A percentile compares a stretch with the other conserved stretches of the same genome.
Evolutionary conservation across 768 basidiomycete genomes (phyloP).

Genomic region (Astraeus odoratus): DNA sequence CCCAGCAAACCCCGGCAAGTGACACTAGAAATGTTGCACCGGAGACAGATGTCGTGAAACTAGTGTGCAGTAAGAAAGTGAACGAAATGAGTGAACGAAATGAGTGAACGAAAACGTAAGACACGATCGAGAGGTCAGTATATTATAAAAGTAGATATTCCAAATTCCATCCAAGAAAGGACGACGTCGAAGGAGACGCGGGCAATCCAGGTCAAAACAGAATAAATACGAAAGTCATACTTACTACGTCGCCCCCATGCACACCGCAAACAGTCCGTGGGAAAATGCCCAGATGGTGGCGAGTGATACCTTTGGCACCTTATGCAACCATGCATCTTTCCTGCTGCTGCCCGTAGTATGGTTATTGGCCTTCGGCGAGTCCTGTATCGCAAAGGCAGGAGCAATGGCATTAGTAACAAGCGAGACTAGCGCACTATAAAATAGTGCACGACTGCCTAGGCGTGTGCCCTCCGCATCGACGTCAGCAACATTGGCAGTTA

Average conservation of each 20-base stretch:
- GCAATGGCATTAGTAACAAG: slow-evolving; percentile 56
- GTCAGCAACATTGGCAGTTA: slow-evolving; percentile 22
- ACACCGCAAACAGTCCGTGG: slow-evolving; percentile 59
- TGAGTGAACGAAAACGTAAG: no score
- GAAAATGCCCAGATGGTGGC: slow-evolving; percentile 68
- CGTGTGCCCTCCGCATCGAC: slow-evolving; percentile 69
- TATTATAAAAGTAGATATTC: no score
- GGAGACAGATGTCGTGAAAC: slow-evolving; percentile 61
- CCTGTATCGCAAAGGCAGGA: slow-evolving; percentile 10
- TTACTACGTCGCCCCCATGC: slow-evolving; percentile 77
- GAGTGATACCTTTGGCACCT: slow-evolving; percentile 39
- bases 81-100: no score
- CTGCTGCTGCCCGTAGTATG: background rate
- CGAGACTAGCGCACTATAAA: slow-evolving; percentile 66
- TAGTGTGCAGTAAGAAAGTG: slow-evolving; percentile 27
- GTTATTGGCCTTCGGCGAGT: slow-evolving; percentile 1
- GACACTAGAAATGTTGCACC: slow-evolving; percentile 74
- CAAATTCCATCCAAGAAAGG: no score
- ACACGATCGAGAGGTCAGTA: no score
- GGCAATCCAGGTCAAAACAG: background rate
- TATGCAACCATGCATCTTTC: background rate
- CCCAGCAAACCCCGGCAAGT: slow-evolving; percentile 87
- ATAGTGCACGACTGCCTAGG: slow-evolving; percentile 76
- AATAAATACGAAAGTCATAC: slow-evolving; percentile 23
- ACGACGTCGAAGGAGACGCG: no score